phyloP scores from a whole-genome alignment of 1,284 basidiomycete species.

The Erythrobasidium hasegawianum region DNA sequence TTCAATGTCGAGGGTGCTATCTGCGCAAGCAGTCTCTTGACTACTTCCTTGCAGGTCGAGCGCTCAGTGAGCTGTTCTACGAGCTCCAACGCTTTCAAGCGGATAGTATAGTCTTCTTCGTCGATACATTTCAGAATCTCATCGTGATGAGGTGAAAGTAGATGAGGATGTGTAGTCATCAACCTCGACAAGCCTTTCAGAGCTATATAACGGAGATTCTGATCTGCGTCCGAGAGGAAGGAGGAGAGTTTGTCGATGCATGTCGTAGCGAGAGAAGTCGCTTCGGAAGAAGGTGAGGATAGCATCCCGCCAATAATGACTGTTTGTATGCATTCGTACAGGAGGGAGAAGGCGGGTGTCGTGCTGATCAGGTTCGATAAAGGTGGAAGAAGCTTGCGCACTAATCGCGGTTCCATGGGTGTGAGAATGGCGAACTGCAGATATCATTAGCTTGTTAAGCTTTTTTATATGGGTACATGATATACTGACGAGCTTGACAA shows the following conservation, averaged over 20 bases:
- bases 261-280: conserved; percentile 63
- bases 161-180: conserved; percentile 82
- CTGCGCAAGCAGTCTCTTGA: conserved; percentile 79
- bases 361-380: conserved; percentile 93
- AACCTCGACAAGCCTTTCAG: conserved; percentile 93
- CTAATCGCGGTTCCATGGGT: conserved; percentile 85
- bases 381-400: conserved; percentile 87
- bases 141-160: conserved; percentile 88
- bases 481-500: conserved; percentile 83
- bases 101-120: conserved; percentile 90
- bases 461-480: conserved; percentile 1
- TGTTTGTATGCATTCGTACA: conserved; percentile 98
- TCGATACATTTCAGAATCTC: conserved; percentile 84
- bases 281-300: conserved; percentile 20
- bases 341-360: conserved; percentile 87
- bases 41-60: conserved; percentile 79
- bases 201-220: conserved; percentile 96
- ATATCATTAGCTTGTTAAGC: conserved; percentile 5
- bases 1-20: conserved; percentile 58
- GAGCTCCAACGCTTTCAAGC: conserved; percentile 90
- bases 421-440: conserved; percentile 81
- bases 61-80: conserved; percentile 86
- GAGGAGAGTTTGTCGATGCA: conserved; percentile 91
- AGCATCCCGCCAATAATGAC: conserved; percentile 98
- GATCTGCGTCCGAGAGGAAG: conserved; percentile 88